phyloP scores from a whole-genome alignment of 2,329 filamentous ascomycete species.

The Orbilia quercus region DNA sequence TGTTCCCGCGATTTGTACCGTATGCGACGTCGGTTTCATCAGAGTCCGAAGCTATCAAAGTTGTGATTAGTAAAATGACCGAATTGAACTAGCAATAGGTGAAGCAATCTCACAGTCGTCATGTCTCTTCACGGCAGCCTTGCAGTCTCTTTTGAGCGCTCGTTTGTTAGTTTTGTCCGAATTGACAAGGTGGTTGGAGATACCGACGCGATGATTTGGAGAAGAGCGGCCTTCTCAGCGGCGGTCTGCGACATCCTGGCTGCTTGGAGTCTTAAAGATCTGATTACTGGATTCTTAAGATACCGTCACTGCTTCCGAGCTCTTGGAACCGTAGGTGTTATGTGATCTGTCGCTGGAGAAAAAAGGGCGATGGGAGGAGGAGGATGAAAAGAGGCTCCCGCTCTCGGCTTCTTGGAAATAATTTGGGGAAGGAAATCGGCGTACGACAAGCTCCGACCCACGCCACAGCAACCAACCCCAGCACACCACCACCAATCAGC shows the following conservation, averaged over 20 bases:
- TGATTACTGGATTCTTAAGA: not conserved
- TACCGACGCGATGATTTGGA: conserved; percentile 58
- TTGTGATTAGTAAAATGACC: not conserved
- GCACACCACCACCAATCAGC: not conserved
- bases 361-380: conserved; percentile 17
- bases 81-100: not conserved
- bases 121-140: conserved; percentile 58
- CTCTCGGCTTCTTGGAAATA: not conserved
- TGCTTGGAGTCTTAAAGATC: not conserved
- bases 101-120: conserved; percentile 52
- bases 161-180: conserved; percentile 18
- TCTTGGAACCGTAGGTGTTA: not conserved
- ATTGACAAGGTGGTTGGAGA: conserved; percentile 8
- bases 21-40: conserved; percentile 75
- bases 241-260: conserved; percentile 47
- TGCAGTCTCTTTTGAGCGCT: conserved; percentile 57
- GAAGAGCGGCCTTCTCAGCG: conserved; percentile 51
- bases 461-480: conserved; percentile 12
- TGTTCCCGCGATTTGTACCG: conserved; percentile 80
- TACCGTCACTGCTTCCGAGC: conserved; percentile 1
- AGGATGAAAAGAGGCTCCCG: conserved; percentile 12
- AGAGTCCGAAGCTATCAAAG: conserved; percentile 75
- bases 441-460: conserved; percentile 25
- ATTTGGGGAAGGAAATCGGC: conserved; percentile 14
- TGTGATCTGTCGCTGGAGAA: too few relatives aligned